These are phyloP conservation scores for Fusarium sp. DNA, from an alignment of 2,329 filamentous ascomycete genomes.

Conservation along the genomic window DNA sequence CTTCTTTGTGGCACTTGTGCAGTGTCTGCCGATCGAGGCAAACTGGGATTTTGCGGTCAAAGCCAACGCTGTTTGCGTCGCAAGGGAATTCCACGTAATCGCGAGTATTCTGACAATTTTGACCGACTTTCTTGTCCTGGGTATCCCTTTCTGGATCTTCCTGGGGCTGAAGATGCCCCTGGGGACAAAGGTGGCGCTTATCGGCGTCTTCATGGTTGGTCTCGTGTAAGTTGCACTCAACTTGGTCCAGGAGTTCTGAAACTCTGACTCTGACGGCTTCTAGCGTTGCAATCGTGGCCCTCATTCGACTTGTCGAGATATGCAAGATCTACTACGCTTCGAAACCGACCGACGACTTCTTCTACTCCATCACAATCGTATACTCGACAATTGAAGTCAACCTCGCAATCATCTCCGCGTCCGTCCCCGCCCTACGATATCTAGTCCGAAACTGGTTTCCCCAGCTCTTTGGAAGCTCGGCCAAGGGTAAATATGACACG, in stretches of 20 bases:
- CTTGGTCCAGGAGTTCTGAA: background rate
- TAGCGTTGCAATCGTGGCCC: constrained; percentile 48
- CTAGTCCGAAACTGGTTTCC: constrained; percentile 49
- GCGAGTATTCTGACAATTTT: constrained; percentile 52
- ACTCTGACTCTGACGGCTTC: background rate
- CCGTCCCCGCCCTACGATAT: constrained; percentile 50
- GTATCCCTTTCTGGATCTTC: constrained; percentile 55
- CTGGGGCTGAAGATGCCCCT: constrained; percentile 52
- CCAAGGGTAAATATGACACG: constrained; percentile 19
- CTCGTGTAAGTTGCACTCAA: constrained; percentile 45
- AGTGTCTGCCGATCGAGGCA: constrained; percentile 49
- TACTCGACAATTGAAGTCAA: constrained; percentile 51
- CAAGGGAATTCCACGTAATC: constrained; percentile 46
- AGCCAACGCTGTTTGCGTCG: constrained; percentile 40
- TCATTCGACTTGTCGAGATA: constrained; percentile 45
- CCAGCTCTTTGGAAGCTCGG: constrained; percentile 40
- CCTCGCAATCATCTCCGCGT: constrained; percentile 52
- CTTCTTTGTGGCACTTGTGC: constrained; percentile 53
- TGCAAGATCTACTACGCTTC: constrained; percentile 26
- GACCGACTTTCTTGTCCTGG: constrained; percentile 54
- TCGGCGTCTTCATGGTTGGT: constrained; percentile 54
- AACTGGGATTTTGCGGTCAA: constrained; percentile 15
- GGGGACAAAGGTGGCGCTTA: constrained; percentile 52
- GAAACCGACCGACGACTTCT: constrained; percentile 23
- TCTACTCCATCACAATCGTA: constrained; percentile 49